Evolutionary conservation across 345 rosid genomes (phyloP), one percentile per base, ranked within the genome.

Genomic region (Draba incana): DNA sequence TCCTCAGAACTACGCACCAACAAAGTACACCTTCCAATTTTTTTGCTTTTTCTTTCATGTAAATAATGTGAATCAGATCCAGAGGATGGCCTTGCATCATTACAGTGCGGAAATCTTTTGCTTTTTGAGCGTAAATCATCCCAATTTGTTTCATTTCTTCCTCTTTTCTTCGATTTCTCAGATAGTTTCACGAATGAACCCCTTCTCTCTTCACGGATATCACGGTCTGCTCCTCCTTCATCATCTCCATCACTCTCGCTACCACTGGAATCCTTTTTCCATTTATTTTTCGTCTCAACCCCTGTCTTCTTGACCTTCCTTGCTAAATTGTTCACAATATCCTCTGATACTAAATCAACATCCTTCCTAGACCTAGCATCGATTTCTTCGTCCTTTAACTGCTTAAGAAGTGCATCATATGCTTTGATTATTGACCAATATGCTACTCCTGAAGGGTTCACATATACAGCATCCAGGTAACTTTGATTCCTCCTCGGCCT

Each of bases 371-470:
- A 62, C 37, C 79, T 77, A 46, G 46, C 77, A 61, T 84, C 84
- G 16, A 69, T 79, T 70, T 84, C 88, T 33, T 83, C 85, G 12
- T 83, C 88, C 1, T 75, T 72, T 27, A 79, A 77, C 80, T 88
- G 95, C 81, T 88, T 80, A 76, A 76, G 78, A 75, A 94, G 90
- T 52, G 96, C 96, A 77, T 91, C 94, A 77, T 94, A 92, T 25
- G 99, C 99, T 81, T 89, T 85, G 47, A 91, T 85, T 37, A 94
- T 83, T 47, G 99, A 94, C 99, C 99, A 94, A 77, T 85, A 91
- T 27, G 99, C 95, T 44, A 87, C 86, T 54, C 99, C 99, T 35
- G 84, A 53, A 51, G 97, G 99, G 74, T 80, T 94, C 47, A 91
- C 81, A 77, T 94, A 94, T 28, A 94, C 98, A 44, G 99, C 96